Evolutionary conservation across 495 filamentous ascomycete species (phyloP), one percentile per base, ranked within the genome.

Genomic region (Aspergillus coremiiformis): DNA sequence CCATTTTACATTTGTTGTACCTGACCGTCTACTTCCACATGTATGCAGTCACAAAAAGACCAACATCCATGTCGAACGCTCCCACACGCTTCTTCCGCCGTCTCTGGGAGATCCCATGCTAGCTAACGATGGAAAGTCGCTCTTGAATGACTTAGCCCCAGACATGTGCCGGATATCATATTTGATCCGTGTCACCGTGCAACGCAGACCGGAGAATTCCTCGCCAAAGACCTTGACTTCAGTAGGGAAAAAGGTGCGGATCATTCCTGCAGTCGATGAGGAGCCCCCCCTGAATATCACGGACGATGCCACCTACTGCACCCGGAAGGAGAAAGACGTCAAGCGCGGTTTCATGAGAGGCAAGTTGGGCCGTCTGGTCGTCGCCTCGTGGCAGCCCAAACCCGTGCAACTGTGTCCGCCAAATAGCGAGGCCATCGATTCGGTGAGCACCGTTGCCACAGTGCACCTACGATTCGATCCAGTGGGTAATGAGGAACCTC

Each of bases 1-100:
- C 47, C 87, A 89, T 1, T 98, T 96, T 70, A 83, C 81, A 53
- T 98, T 98, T 60, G 84, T 89, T 32, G 80, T 97, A 11, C 93
- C 94, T 0, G 76, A 80, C 24, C 81, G 82, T 10, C 75, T 96
- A 35, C 70, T 84, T 7, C 79, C 79, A 4, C 74, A 78, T 51
- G 62, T 77, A 5, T 90, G 86, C 67, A 69, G 66, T 32, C 85
- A 89, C 62, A n/a, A 46, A 6, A 73, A 70, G 23, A 62, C 63
- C 2, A 80, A 81, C 47, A 64, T 75, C 7, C 76, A 84, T 24
- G 71, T 95, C 35, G 76, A 80, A 50, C 77, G 80, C 24, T 81
- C 84, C 2, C 93, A 98, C 70, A 73, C 90, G 3, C 75, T 82
- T 45, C 77, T 95, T 0, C 93, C 90, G 0, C 92, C 93, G 2